Percentiles rank a stretch among this genome's conserved stretches.
Conservation (phyloP, 2,329 filamentous ascomycete species). For the Pseudocercospora fijiensis region DNA sequence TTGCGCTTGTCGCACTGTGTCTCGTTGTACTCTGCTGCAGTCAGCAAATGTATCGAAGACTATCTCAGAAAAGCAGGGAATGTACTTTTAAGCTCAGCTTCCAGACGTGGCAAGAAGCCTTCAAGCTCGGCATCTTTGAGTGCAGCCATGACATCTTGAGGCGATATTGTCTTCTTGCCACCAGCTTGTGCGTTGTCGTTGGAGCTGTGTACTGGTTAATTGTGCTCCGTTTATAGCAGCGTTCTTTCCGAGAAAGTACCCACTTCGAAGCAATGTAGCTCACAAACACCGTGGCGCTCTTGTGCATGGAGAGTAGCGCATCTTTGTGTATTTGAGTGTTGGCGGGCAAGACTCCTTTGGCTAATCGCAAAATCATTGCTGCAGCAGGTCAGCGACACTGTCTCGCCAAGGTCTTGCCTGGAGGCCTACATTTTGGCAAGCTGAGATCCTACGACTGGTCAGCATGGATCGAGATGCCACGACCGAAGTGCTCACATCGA, state of each 20-base stretch:
- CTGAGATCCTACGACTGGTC: slow-evolving; percentile 19
- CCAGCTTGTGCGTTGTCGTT: slow-evolving; percentile 66
- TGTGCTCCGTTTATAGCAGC: not conserved
- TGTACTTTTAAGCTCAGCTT: slow-evolving; percentile 72
- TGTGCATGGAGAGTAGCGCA: slow-evolving; percentile 74
- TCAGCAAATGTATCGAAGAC: slow-evolving; percentile 12
- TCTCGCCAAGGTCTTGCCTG: not conserved
- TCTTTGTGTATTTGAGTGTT: slow-evolving; percentile 84
- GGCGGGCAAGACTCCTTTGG: slow-evolving; percentile 37
- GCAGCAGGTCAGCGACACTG: not conserved
- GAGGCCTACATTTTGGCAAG: slow-evolving; percentile 58
- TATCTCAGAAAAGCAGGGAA: not conserved
- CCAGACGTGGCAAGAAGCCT: slow-evolving; percentile 67
- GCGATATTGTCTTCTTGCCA: slow-evolving; percentile 77
- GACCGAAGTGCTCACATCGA: slow-evolving; percentile 42
- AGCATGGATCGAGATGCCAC: not conserved
- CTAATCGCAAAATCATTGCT: slow-evolving; percentile 10
- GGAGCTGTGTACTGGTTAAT: slow-evolving; percentile 53
- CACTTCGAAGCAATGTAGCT: slow-evolving; percentile 76
- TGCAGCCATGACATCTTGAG: slow-evolving; percentile 72
- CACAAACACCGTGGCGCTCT: slow-evolving; percentile 80
- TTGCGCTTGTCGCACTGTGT: slow-evolving; percentile 73
- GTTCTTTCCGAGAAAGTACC: slow-evolving; percentile 37
- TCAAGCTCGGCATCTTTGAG: slow-evolving; percentile 74
- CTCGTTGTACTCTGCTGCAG: slow-evolving; percentile 64